Conservation (phyloP, 2,329 filamentous ascomycete species). For the Parasarocladium wereldwijsianum region DNA sequence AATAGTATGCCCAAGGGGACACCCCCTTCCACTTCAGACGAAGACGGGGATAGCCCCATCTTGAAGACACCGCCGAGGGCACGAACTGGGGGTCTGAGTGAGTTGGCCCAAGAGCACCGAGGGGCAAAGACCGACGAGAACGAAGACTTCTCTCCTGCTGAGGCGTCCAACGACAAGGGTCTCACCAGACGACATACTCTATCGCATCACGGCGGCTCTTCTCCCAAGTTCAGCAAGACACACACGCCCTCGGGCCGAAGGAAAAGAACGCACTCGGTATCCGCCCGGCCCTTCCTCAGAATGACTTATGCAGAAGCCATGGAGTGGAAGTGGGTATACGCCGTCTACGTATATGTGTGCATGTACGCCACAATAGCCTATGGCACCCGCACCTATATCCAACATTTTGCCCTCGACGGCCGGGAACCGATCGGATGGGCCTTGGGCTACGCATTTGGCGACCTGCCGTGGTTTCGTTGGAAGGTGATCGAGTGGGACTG, state of each 20-base stretch:
- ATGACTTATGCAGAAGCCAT: constrained; percentile 68
- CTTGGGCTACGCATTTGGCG: constrained; percentile 74
- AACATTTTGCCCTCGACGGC: constrained; percentile 48
- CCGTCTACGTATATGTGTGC: constrained; percentile 58
- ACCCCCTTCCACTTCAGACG: constrained; percentile 15
- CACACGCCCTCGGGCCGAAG: constrained; percentile 49
- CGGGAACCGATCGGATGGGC: constrained; percentile 88
- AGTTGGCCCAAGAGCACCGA: too few relatives aligned
- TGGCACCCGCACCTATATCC: constrained; percentile 58
- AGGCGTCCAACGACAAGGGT: constrained; percentile 7
- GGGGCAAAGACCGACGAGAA: constrained; percentile 6
- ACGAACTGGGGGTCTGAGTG: constrained; percentile 16
- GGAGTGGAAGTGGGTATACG: constrained; percentile 71
- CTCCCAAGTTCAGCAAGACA: constrained; percentile 23
- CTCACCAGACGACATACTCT: constrained; percentile 34
- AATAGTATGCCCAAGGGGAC: too few relatives aligned
- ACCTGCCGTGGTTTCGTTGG: constrained; percentile 56
- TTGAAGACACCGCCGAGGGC: constrained; percentile 12
- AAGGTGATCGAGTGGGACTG: constrained; percentile 54
- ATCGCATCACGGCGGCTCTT: constrained; percentile 24
- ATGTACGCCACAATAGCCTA: constrained; percentile 52
- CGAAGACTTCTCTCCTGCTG: constrained; percentile 7
- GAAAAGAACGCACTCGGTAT: constrained; percentile 49
- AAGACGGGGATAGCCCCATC: constrained; percentile 8
- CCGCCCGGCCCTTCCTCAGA: constrained; percentile 59